These are phyloP conservation scores for Suhomyces atakaporum DNA, from an alignment of 1,139 yeast species.

Conservation along the genomic window DNA sequence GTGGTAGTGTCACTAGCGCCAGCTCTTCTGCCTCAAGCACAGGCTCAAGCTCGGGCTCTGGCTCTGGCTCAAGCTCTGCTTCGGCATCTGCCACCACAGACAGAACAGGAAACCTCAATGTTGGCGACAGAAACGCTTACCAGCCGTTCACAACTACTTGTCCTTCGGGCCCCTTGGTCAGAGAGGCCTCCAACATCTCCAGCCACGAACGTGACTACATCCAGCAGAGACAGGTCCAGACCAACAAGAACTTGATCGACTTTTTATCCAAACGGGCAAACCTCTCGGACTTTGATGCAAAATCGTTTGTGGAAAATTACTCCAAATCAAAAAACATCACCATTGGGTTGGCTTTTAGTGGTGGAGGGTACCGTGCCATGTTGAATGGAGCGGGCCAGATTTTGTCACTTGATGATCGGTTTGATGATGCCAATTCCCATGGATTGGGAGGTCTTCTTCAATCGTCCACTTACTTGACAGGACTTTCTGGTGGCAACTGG, in stretches of 20 bases:
- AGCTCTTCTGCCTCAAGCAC: conserved; percentile 5
- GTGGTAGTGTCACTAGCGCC: conserved; percentile 2
- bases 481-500: conserved; percentile 50
- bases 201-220: conserved; percentile 33
- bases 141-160: conserved; percentile 10
- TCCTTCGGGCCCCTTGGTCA: conserved; percentile 11
- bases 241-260: conserved; percentile 33
- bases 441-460: conserved; percentile 47
- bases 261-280: conserved; percentile 36
- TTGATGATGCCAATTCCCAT: conserved; percentile 22
- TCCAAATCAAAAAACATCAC: conserved; percentile 35
- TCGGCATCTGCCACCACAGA: conserved; percentile 4
- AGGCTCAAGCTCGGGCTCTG: too few relatives aligned
- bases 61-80: conserved; percentile 4
- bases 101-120: conserved; percentile 1
- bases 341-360: conserved; percentile 46
- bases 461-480: conserved; percentile 40
- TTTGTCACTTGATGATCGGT: conserved; percentile 39
- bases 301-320: conserved; percentile 28
- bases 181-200: conserved; percentile 34
- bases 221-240: conserved; percentile 27
- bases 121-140: conserved; percentile 9
- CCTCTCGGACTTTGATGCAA: conserved; percentile 36
- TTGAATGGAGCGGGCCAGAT: conserved; percentile 45
- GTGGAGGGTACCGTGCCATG: conserved; percentile 52